Base-by-base conservation (phyloP, 2,329 filamentous ascomycete species). In the Phaeosphaeriaceae sp. region DNA sequence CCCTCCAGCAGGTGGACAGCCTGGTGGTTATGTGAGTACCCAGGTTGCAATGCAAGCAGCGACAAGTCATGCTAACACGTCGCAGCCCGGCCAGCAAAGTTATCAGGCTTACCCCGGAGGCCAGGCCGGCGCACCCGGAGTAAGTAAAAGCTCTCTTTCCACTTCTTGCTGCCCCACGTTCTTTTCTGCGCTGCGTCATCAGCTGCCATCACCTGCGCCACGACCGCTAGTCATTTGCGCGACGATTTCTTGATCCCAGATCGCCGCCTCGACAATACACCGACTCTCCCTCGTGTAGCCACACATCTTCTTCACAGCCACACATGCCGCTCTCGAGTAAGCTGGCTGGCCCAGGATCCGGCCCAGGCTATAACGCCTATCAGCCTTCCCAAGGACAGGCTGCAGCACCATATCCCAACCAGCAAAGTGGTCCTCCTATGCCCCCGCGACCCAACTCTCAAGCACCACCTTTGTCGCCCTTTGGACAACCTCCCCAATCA, bases 81-180 rank as follows among this genome's bases (percentile, higher is more conserved):
- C 53, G 46, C 53, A 81, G 79, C 79, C 79, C 64, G 76, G 79
- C 51, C 81, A 84, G 66, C 77, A 75, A 60, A 79, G 81, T 69
- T 87, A 87, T 76, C 84, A 87, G 78, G 81, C 85, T 64, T 87
- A 84, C 72, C 81, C 80, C 67, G 68, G 69, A 62, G 86, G 83
- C 71, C 81, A 79, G 62, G 25, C 75, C 68, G 68, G 70, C 61
- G 68, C 71, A 68, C 68, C 68, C 68, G n/a, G n/a, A n/a, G 76
- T 76, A 76, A 77, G 75, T 63, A 69, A 65, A 5, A 41, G 41
- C 41, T 21, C 41, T 44, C 41, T 44, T 44, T 47, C 45, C 17
- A 64, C 61, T 60, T 61, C 60, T 68, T 65, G 62, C 54, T 63
- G 65, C 49, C 41, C 57, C 60, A 62, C 71, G 56, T 62, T 69